Evolutionary conservation across 1,284 basidiomycete genomes (phyloP).

Genomic region (Flammula alnicola): DNA sequence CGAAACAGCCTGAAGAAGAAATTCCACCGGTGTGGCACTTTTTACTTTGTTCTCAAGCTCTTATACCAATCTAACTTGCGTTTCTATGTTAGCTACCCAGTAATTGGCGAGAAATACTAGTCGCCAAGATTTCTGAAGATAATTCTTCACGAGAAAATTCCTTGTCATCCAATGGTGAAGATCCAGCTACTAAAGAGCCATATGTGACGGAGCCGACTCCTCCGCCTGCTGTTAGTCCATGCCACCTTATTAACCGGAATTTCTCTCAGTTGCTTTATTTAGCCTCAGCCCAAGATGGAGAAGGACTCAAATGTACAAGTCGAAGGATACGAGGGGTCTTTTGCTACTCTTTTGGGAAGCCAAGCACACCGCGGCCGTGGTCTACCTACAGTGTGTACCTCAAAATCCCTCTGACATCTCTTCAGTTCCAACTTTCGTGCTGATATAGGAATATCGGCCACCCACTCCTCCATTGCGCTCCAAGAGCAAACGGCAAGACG

Average conservation of each 20-base stretch:
- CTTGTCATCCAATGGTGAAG: no score
- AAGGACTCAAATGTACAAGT: background rate
- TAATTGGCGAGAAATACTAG: conserved; percentile 54
- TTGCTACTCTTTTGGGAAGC: conserved; percentile 6
- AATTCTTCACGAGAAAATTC: conserved; percentile 10
- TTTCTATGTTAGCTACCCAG: conserved; percentile 46
- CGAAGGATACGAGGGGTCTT: conserved; percentile 10
- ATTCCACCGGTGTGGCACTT: conserved; percentile 47
- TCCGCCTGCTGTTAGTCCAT: no score
- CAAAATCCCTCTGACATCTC: no score
- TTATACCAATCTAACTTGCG: conserved; percentile 11
- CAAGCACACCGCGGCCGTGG: conserved; percentile 16
- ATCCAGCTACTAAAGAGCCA: background rate
- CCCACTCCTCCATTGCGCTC: conserved; percentile 58
- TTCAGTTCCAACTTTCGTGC: background rate
- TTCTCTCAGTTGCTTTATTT: no score
- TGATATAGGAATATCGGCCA: conserved; percentile 55
- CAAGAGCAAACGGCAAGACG: conserved; percentile 24
- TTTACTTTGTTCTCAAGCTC: background rate
- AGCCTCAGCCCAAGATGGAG: background rate
- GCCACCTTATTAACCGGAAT: no score
- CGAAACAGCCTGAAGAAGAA: conserved; percentile 8
- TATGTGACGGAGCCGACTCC: background rate
- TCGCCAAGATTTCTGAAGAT: conserved; percentile 26
- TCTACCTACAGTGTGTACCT: conserved; percentile 12